A percentile compares a stretch with the other conserved stretches of the same genome.
phyloP scores from a whole-genome alignment of 768 basidiomycete genomes.

The Termitomyces sp. region DNA sequence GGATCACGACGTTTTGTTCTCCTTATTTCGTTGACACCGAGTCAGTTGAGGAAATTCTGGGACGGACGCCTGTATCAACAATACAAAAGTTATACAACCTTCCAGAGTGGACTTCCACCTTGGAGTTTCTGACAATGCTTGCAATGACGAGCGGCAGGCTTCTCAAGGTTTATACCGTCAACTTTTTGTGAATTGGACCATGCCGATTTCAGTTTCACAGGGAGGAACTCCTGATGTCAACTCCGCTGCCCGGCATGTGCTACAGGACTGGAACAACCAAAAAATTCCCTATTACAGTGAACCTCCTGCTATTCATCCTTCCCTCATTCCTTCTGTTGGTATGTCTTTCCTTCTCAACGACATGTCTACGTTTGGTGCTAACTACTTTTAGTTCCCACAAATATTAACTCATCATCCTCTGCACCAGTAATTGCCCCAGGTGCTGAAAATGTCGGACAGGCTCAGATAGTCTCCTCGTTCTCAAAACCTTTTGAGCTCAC shows the following conservation, averaged over 20 bases:
- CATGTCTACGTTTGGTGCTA: background rate
- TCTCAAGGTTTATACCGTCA: conserved; percentile 54
- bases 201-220: conserved; percentile 25
- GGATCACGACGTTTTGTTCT: background rate
- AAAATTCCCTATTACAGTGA: conserved; percentile 87
- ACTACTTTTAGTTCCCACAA: conserved; percentile 17
- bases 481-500: conserved; percentile 77
- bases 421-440: conserved; percentile 51
- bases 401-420: conserved; percentile 20
- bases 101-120: conserved; percentile 62
- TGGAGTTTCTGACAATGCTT: conserved; percentile 88
- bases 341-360: conserved; percentile 6
- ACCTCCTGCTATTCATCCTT: conserved; percentile 77
- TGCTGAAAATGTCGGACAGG: conserved; percentile 76
- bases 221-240: conserved; percentile 90
- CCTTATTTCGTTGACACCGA: background rate
- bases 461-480: conserved; percentile 66
- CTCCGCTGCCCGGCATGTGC: conserved; percentile 72
- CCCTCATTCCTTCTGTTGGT: conserved; percentile 56
- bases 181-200: background rate
- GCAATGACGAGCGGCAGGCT: conserved; percentile 80
- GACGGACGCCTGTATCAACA: conserved; percentile 62
- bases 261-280: conserved; percentile 94
- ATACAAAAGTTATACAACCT: conserved; percentile 84
- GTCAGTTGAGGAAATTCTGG: conserved; percentile 82